Evolutionary conservation across 1,284 basidiomycete species (phyloP).

Genomic region (Pascua guehoae): DNA sequence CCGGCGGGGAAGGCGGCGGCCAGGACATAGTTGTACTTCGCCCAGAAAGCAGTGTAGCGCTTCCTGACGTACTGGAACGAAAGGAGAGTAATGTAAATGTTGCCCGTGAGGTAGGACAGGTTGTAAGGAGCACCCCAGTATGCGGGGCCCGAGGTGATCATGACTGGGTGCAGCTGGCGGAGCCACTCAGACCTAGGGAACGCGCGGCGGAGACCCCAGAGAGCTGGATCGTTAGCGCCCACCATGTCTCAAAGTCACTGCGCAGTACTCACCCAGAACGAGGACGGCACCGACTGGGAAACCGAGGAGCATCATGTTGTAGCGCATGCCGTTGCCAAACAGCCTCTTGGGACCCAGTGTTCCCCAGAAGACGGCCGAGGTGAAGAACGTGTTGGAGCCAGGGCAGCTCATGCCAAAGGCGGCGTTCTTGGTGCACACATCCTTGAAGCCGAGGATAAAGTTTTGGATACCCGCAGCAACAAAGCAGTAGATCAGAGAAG

Average conservation of each 20-base stretch:
- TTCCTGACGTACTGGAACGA: slow-evolving; percentile 28
- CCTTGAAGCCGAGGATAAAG: slow-evolving; percentile 22
- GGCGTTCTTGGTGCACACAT: slow-evolving; percentile 22
- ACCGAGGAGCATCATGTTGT: slow-evolving; percentile 59
- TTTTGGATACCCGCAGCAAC: slow-evolving; percentile 23
- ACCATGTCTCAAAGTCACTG: too few relatives aligned
- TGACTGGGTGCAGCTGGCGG: slow-evolving; percentile 14
- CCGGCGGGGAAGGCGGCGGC: slow-evolving; percentile 69
- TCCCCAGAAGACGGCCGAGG: slow-evolving; percentile 65
- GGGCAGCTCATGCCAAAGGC: slow-evolving; percentile 22
- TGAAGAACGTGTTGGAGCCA: slow-evolving; percentile 11
- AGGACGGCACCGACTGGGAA: slow-evolving; percentile 67
- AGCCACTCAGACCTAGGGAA: slow-evolving; percentile 4
- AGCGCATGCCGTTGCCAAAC: slow-evolving; percentile 63
- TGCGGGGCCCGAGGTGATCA: slow-evolving; percentile 5
- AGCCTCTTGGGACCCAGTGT: slow-evolving; percentile 67
- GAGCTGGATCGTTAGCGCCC: too few relatives aligned
- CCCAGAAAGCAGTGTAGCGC: slow-evolving; percentile 33
- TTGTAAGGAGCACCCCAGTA: slow-evolving; percentile 14
- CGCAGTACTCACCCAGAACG: slow-evolving; percentile 56
- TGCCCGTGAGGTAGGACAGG: slow-evolving; percentile 2
- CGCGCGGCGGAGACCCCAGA: slow-evolving; percentile 7
- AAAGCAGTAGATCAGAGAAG: slow-evolving; percentile 56
- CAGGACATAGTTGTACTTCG: slow-evolving; percentile 71
- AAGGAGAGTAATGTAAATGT: slow-evolving; percentile 13